Percentiles rank a stretch among this genome's conserved stretches.
phyloP scores from a whole-genome alignment of 768 basidiomycete species.

The Phaeotremella skinneri region DNA sequence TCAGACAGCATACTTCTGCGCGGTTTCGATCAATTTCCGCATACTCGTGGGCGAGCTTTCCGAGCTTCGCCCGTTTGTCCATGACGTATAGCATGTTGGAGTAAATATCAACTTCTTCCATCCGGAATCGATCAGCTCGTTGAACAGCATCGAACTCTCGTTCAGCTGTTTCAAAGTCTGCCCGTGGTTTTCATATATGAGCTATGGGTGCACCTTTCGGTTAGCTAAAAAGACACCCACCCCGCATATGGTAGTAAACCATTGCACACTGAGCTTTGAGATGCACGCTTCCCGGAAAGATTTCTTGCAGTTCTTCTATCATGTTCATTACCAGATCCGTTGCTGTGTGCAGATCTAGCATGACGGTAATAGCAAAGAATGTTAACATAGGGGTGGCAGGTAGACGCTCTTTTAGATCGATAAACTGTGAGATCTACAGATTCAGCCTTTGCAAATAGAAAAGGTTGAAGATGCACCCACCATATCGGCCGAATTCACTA shows the following conservation, averaged over 20 bases:
- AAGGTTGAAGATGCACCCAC: constrained; percentile 54
- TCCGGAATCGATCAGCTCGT: constrained; percentile 74
- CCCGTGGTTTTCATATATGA: background rate
- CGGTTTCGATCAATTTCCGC: constrained; percentile 83
- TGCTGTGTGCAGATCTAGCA: constrained; percentile 84
- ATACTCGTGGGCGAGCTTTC: constrained; percentile 87
- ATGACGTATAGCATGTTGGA: constrained; percentile 97
- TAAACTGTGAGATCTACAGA: constrained; percentile 41
- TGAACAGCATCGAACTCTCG: constrained; percentile 80
- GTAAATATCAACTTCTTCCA: constrained; percentile 93
- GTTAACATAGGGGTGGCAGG: constrained; percentile 60
- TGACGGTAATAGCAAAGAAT: constrained; percentile 81
- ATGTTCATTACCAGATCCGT: constrained; percentile 78
- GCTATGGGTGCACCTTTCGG: background rate
- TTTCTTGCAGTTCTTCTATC: constrained; percentile 74
- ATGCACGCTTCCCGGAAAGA: constrained; percentile 80
- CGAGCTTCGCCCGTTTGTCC: constrained; percentile 80
- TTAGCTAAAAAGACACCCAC: constrained; percentile 55
- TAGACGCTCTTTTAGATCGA: constrained; percentile 55
- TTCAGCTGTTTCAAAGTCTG: constrained; percentile 86
- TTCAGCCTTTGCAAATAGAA: constrained; percentile 7
- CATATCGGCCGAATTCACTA: constrained; percentile 81
- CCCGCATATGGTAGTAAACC: constrained; percentile 84
- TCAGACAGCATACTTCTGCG: constrained; percentile 92
- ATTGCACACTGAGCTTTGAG: constrained; percentile 81